phyloP scores from a whole-genome alignment of 2,329 filamentous ascomycete species.

The Epichloe aotearoae region DNA sequence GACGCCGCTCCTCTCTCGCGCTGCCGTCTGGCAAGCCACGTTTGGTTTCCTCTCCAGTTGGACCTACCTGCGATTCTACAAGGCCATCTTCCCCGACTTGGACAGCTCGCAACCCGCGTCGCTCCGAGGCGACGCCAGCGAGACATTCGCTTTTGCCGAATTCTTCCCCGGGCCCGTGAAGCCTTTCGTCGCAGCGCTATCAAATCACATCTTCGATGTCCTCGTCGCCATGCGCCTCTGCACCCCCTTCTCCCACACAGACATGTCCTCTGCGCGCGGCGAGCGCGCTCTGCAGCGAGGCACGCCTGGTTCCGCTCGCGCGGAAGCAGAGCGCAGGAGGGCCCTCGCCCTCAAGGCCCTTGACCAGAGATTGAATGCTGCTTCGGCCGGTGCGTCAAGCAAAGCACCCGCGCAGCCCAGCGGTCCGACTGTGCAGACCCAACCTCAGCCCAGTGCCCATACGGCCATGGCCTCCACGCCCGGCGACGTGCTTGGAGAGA shows the following conservation, averaged over 20 bases:
- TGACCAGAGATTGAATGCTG: slow-evolving; percentile 83
- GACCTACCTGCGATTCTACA: slow-evolving; percentile 95
- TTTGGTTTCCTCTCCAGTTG: slow-evolving; percentile 79
- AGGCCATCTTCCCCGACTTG: slow-evolving; percentile 57
- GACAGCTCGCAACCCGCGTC: slow-evolving; percentile 46
- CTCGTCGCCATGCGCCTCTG: slow-evolving; percentile 67
- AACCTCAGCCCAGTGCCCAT: slow-evolving; percentile 40
- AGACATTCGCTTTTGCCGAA: slow-evolving; percentile 90
- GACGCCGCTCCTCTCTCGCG: slow-evolving; percentile 48
- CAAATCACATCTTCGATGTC: slow-evolving; percentile 59
- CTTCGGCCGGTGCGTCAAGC: slow-evolving; percentile 39
- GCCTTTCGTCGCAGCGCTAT: slow-evolving; percentile 59
- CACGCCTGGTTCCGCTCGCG: slow-evolving; percentile 57
- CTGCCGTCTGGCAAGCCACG: slow-evolving; percentile 65
- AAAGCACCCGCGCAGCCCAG: slow-evolving; percentile 23
- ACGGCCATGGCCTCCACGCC: slow-evolving; percentile 44
- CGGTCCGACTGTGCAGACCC: slow-evolving; percentile 43
- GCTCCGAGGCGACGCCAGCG: slow-evolving; percentile 81
- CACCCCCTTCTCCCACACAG: slow-evolving; percentile 66
- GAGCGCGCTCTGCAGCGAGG: slow-evolving; percentile 40
- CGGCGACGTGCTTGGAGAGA: slow-evolving; percentile 50
- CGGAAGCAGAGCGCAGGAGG: slow-evolving; percentile 81
- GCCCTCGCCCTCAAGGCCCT: slow-evolving; percentile 82
- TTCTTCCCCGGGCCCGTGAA: slow-evolving; percentile 86
- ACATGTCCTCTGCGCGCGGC: slow-evolving; percentile 63